phyloP scores from a whole-genome alignment of 192 early-diverging fungal species.

The Rhizophagus clarus region DNA sequence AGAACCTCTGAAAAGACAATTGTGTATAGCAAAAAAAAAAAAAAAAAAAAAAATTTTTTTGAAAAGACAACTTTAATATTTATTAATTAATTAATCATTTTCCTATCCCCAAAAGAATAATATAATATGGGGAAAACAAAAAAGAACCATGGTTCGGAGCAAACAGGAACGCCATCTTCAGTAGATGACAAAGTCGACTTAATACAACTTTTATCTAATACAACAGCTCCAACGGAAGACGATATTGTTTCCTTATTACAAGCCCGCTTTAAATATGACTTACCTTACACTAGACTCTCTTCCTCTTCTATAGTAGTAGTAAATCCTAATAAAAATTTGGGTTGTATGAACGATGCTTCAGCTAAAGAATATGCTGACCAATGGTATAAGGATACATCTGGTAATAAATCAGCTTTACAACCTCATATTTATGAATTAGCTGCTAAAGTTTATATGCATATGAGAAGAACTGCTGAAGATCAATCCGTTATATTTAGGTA shows the following conservation, averaged over 20 bases:
- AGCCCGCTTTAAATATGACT: slow-evolving; percentile 50
- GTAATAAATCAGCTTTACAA: slow-evolving; percentile 37
- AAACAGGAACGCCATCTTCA: not conserved
- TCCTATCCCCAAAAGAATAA: not conserved
- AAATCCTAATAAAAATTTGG: slow-evolving; percentile 48
- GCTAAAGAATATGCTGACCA: slow-evolving; percentile 56
- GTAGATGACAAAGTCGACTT: slow-evolving; percentile 36
- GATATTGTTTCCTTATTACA: slow-evolving; percentile 46
- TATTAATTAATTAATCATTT: not conserved
- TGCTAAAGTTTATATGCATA: slow-evolving; percentile 67
- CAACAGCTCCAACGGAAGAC: slow-evolving; percentile 39
- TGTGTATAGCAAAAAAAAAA: not conserved
- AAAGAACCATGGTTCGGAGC: not conserved
- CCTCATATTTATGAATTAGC: slow-evolving; percentile 75
- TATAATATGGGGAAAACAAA: slow-evolving; percentile 6
- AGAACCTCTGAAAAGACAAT: not conserved
- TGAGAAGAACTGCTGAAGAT: slow-evolving; percentile 68
- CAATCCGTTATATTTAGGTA: slow-evolving; percentile 67
- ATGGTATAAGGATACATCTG: slow-evolving; percentile 43
- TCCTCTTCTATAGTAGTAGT: slow-evolving; percentile 51
- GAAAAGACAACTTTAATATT: not conserved
- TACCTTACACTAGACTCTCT: slow-evolving; percentile 55
- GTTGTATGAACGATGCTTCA: slow-evolving; percentile 46
- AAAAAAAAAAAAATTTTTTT: not conserved
- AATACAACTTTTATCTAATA: slow-evolving; percentile 38